These are phyloP conservation scores for Aphanoascus verrucosus DNA, from an alignment of 2,329 filamentous ascomycete genomes.

Conservation along the genomic window DNA sequence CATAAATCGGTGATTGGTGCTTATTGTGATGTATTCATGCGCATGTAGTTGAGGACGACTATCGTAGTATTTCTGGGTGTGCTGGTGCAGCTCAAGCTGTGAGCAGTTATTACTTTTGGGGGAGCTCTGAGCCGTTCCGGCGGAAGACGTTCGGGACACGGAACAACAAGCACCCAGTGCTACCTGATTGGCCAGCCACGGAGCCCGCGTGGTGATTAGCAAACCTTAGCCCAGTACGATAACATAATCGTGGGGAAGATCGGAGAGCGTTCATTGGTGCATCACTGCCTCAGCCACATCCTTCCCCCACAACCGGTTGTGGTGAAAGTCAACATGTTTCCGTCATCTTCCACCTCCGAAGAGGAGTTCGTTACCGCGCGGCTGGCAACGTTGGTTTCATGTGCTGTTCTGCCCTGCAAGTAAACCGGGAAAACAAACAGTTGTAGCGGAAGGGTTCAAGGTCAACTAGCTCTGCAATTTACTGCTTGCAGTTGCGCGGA, in stretches of 20 bases:
- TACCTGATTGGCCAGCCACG: background rate
- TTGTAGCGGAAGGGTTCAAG: too few species aligned
- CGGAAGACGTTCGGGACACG: background rate
- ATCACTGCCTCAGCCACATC: conserved; percentile 1
- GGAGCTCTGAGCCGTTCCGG: too few species aligned
- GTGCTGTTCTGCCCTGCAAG: too few species aligned
- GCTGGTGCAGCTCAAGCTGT: background rate
- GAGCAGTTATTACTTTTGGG: too few species aligned
- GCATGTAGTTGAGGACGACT: background rate
- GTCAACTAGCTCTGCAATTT: background rate
- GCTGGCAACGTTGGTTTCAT: too few species aligned
- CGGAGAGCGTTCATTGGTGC: background rate
- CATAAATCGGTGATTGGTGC: background rate
- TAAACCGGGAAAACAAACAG: too few species aligned
- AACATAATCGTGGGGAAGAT: background rate
- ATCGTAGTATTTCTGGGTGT: background rate
- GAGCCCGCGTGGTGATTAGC: background rate
- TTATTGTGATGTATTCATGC: background rate
- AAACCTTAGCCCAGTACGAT: background rate
- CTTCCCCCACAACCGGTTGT: background rate
- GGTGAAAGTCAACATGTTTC: background rate
- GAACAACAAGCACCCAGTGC: background rate
- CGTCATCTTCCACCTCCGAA: conserved; percentile 1
- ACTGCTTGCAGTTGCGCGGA: background rate
- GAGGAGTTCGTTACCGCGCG: background rate